Base-by-base conservation (phyloP, 2,329 filamentous ascomycete species). In the Sphaceloma murrayae region DNA sequence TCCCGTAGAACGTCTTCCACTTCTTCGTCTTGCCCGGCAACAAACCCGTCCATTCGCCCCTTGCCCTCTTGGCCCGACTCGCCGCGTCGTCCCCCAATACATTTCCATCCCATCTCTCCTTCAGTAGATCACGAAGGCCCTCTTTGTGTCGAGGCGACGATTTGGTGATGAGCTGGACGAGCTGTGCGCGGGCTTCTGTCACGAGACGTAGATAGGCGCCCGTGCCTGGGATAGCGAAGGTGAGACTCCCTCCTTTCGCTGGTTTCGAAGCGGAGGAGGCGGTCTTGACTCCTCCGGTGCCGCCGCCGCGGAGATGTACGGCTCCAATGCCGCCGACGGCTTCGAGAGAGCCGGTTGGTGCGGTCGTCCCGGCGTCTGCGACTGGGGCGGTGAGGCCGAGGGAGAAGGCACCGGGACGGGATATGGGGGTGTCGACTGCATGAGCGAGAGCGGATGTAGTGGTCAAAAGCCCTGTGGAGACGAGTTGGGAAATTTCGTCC, bases 51-150 rank as follows among this genome's bases (percentile, higher is more conserved):
- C 72, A 75, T 53, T 78, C 74, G 1, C 75, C 72, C 44, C 77
- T 62, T 13, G 65, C 63, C 47, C 66, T 67, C 61, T 73, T 77
- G 13, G 67, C 67, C 47, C 63, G 59, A 21, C 64, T 65, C 14
- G 65, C 61, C 3, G 59, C 57, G 51, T 71, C 69, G 14, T 68
- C 66, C 9, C 56, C 61, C 2, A 64, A 63, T n/a, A 75, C 62
- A 3, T 78, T 79, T 9, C 80, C 82, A 50, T 86, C 77, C 75
- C 83, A 87, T 40, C 77, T 72, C 59, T 86, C 80, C 29, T 68
- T 67, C 29, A 87, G 64, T 51, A 77, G 62, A 29, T 66, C 63
- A 59, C 81, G 70, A 1, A 81, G 76, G 22, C 72, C 73, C 61
- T 85, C 81, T 33, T 73, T 71, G 61, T 72, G 77, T 45, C 68